Evolutionary conservation across 345 rosid genomes (phyloP).

Genomic region (Citrus sp.): DNA sequence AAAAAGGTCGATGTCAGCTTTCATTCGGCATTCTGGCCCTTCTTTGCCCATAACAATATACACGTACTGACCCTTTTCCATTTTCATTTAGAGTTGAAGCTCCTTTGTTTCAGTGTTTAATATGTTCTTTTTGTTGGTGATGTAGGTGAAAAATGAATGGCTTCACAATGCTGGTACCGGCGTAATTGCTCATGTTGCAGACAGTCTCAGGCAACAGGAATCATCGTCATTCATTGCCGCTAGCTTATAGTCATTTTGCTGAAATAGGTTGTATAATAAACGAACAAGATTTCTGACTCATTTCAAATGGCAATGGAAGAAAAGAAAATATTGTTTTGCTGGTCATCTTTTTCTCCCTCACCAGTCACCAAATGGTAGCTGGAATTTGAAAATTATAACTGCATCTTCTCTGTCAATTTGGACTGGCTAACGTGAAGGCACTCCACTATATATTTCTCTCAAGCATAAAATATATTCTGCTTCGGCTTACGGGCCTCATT

Average conservation of each 20-base stretch:
- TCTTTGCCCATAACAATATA: constrained; percentile 92
- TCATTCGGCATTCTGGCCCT: constrained; percentile 90
- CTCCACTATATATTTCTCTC: background rate
- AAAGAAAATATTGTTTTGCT: background rate
- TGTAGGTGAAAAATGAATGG: constrained; percentile 89
- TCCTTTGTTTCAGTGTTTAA: background rate
- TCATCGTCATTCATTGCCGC: constrained; percentile 51
- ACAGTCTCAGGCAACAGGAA: constrained; percentile 84
- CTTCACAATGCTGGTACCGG: constrained; percentile 83
- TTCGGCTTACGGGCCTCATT: background rate
- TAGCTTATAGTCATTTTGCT: constrained; percentile 46
- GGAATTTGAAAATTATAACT: background rate
- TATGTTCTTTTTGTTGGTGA: background rate
- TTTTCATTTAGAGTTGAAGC: background rate
- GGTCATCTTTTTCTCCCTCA: background rate
- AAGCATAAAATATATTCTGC: background rate
- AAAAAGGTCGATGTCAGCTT: constrained; percentile 96
- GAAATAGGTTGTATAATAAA: background rate
- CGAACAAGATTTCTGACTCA: background rate
- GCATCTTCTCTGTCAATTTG: background rate
- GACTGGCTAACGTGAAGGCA: background rate
- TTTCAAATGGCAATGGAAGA: background rate
- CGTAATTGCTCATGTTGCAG: constrained; percentile 92
- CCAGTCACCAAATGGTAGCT: background rate
- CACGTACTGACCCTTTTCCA: constrained; percentile 43